A percentile compares a stretch with the other conserved stretches of the same genome.
Evolutionary conservation across 495 filamentous ascomycete genomes (phyloP).

Genomic region (Pyrenula massariospora): DNA sequence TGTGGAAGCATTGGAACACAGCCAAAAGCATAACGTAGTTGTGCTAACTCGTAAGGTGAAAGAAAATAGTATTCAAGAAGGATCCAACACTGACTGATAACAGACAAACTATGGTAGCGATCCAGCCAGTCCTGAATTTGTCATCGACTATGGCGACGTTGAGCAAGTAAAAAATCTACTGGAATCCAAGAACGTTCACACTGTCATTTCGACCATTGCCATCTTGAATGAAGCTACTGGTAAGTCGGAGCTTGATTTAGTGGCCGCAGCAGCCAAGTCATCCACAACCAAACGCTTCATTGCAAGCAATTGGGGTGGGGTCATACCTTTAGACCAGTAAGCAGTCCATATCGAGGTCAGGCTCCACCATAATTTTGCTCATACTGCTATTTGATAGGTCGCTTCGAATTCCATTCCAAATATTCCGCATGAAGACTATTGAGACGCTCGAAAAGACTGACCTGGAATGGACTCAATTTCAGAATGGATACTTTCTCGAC

Average conservation of each 20-base stretch:
- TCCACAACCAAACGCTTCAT: conserved; percentile 31
- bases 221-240: conserved; percentile 13
- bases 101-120: conserved; percentile 6
- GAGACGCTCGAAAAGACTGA: conserved; percentile 8
- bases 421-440: conserved; percentile 8
- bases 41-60: conserved; percentile 28
- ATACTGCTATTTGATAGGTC: not conserved
- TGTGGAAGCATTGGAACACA: conserved; percentile 28
- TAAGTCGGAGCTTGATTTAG: conserved; percentile 24
- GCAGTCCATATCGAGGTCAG: conserved; percentile 1
- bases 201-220: conserved; percentile 36
- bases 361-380: not conserved
- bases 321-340: conserved; percentile 2
- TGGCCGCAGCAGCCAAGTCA: conserved; percentile 35
- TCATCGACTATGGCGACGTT: conserved; percentile 32
- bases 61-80: conserved; percentile 3
- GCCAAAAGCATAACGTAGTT: conserved; percentile 26
- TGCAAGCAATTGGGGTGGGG: conserved; percentile 32
- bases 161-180: conserved; percentile 22
- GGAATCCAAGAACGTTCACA: conserved; percentile 34
- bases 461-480: conserved; percentile 36
- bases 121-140: conserved; percentile 11
- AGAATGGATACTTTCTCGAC: conserved; percentile 43
- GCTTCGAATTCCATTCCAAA: conserved; percentile 4
- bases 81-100: conserved; percentile 5